These are phyloP conservation scores for Amylocarpus encephaloides DNA, from an alignment of 2,329 filamentous ascomycete species.

Conservation along the genomic window DNA sequence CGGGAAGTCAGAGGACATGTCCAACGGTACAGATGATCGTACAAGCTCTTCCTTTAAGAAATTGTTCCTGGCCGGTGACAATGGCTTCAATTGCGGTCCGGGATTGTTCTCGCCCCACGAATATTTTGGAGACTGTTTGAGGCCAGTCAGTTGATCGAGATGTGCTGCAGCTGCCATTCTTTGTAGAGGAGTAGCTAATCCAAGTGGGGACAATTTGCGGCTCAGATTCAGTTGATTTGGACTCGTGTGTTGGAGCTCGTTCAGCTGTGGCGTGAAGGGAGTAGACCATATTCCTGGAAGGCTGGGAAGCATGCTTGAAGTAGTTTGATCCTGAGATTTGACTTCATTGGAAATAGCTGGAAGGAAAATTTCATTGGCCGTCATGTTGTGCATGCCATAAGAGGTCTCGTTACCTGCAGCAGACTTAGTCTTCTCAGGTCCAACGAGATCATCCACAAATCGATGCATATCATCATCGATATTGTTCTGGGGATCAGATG, in stretches of 20 bases:
- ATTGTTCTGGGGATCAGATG: slow-evolving; percentile 22
- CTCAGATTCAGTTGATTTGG: slow-evolving; percentile 32
- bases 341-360: slow-evolving; percentile 32
- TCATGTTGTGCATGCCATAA: slow-evolving; percentile 49
- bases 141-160: slow-evolving; percentile 24
- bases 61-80: slow-evolving; percentile 17
- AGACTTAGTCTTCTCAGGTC: slow-evolving; percentile 33
- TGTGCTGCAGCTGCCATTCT: slow-evolving; percentile 19
- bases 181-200: slow-evolving; percentile 19
- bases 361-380: slow-evolving; percentile 46
- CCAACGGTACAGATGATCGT: slow-evolving; percentile 17
- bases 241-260: slow-evolving; percentile 34
- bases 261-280: slow-evolving; percentile 38
- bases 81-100: slow-evolving; percentile 7
- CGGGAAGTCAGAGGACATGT: slow-evolving; percentile 37
- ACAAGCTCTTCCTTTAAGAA: slow-evolving; percentile 22
- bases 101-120: slow-evolving; percentile 14
- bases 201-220: slow-evolving; percentile 30
- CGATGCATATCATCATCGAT: slow-evolving; percentile 45
- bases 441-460: slow-evolving; percentile 53
- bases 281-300: slow-evolving; percentile 41
- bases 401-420: slow-evolving; percentile 38
- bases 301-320: slow-evolving; percentile 29
- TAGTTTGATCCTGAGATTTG: slow-evolving; percentile 31
- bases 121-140: slow-evolving; percentile 1